Conservation (phyloP, 495 filamentous ascomycete species). For the Neurospora tetraspora region DNA sequence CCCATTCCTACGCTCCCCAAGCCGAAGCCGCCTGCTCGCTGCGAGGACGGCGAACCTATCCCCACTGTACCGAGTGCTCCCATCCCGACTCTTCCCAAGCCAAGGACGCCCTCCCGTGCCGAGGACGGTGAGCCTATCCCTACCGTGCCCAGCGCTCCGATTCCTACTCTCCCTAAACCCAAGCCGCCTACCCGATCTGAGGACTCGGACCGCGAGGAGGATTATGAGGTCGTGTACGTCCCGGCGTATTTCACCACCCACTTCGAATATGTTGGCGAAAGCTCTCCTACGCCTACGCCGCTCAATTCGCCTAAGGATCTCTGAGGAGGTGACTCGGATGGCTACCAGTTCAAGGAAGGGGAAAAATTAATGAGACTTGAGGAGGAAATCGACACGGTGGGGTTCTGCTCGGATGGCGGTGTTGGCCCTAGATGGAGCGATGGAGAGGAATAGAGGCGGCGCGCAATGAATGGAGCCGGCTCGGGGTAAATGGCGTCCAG, state of each 20-base stretch:
- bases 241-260: not conserved
- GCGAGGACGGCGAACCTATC: not conserved
- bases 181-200: not conserved
- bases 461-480: not conserved
- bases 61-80: not conserved
- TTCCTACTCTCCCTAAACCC: not conserved
- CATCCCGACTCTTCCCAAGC: not conserved
- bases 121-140: not conserved
- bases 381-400: not conserved
- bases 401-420: not conserved
- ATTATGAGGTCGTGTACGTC: not conserved
- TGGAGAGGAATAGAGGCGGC: not conserved
- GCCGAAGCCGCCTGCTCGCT: not conserved
- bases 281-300: not conserved
- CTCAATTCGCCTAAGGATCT: not conserved
- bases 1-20: not conserved
- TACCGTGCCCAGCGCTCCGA: not conserved
- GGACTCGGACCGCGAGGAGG: not conserved
- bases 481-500: not conserved
- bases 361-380: not conserved
- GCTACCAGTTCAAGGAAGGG: not conserved
- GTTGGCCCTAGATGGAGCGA: not conserved
- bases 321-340: not conserved
- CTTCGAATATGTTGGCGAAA: not conserved
- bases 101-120: not conserved